phyloP scores from a whole-genome alignment of 1,284 basidiomycete species.

The Mixia osmundae region DNA sequence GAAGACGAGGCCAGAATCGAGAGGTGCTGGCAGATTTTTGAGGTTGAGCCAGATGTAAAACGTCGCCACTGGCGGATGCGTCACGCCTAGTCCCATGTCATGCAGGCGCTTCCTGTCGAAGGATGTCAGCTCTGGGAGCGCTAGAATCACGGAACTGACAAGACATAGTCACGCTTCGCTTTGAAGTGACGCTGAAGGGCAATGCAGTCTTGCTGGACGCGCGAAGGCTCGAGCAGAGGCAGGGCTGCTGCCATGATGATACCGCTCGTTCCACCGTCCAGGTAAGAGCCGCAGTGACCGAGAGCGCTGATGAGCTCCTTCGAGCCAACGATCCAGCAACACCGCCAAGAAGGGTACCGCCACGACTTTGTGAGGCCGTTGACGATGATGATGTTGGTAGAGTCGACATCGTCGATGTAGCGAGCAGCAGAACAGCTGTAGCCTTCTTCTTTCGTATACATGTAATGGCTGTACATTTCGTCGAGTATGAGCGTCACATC shows the following conservation, averaged over 20 bases:
- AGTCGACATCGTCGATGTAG: slow-evolving; percentile 64
- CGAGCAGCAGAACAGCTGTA: slow-evolving; percentile 56
- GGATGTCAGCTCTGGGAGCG: background rate
- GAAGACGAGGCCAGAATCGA: slow-evolving; percentile 77
- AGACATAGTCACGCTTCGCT: slow-evolving; percentile 66
- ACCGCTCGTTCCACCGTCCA: slow-evolving; percentile 18
- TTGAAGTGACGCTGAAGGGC: slow-evolving; percentile 45
- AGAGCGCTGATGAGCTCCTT: slow-evolving; percentile 63
- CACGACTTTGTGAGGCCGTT: slow-evolving; percentile 74
- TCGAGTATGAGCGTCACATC: slow-evolving; percentile 41
- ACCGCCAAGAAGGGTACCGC: slow-evolving; percentile 43
- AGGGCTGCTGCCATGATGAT: slow-evolving; percentile 56
- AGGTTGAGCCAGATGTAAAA: slow-evolving; percentile 86
- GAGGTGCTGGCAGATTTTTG: slow-evolving; percentile 43
- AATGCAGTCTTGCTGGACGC: slow-evolving; percentile 43
- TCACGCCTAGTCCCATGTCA: slow-evolving; percentile 22
- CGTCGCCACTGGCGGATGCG: slow-evolving; percentile 50
- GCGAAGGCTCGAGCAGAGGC: slow-evolving; percentile 46
- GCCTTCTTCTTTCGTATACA: slow-evolving; percentile 55
- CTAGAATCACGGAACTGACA: slow-evolving; percentile 22
- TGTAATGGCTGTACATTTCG: slow-evolving; percentile 6
- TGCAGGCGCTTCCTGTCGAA: slow-evolving; percentile 1
- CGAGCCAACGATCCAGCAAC: slow-evolving; percentile 93
- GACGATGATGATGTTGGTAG: slow-evolving; percentile 59
- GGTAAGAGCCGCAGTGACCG: slow-evolving; percentile 42